Percentiles rank a stretch among this genome's conserved stretches.
phyloP scores from a whole-genome alignment of 768 basidiomycete species.

The Daedaleopsis nitida region DNA sequence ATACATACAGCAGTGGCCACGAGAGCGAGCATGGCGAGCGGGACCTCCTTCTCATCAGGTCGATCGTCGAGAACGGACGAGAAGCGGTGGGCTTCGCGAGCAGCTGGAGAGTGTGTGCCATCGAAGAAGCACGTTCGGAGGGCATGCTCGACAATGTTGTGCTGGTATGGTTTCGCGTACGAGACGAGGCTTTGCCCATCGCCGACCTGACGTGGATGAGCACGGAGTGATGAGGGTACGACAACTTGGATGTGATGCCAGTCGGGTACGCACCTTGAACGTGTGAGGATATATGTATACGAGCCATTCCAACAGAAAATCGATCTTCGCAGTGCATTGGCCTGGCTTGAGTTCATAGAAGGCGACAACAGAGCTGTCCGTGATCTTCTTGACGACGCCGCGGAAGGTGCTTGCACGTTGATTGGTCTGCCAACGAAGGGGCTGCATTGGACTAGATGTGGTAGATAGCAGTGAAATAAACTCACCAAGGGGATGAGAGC shows the following conservation, averaged over 20 bases:
- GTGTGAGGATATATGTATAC: constrained; percentile 6
- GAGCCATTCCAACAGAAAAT: neutral
- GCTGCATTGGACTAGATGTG: no score
- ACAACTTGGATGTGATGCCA: no score
- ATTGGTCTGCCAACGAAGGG: neutral
- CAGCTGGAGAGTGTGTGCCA: neutral
- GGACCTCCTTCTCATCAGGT: no score
- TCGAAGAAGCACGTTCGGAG: constrained; percentile 2
- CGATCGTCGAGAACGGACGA: no score
- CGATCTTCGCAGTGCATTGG: neutral
- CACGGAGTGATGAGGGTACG: no score
- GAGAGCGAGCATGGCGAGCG: no score
- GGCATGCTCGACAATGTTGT: neutral
- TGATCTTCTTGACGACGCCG: constrained; percentile 5
- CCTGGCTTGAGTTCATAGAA: neutral
- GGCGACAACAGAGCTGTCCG: neutral
- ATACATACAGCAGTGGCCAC: no score
- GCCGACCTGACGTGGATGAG: no score
- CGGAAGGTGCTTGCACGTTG: constrained; percentile 15
- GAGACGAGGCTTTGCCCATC: neutral
- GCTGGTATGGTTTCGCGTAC: constrained; percentile 5
- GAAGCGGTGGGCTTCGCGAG: neutral
- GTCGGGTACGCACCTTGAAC: neutral
- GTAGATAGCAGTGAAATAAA: no score
- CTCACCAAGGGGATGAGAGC: no score